Evolutionary conservation across 2,329 filamentous ascomycete species (phyloP).

Genomic region (Bipolaris victoriae): DNA sequence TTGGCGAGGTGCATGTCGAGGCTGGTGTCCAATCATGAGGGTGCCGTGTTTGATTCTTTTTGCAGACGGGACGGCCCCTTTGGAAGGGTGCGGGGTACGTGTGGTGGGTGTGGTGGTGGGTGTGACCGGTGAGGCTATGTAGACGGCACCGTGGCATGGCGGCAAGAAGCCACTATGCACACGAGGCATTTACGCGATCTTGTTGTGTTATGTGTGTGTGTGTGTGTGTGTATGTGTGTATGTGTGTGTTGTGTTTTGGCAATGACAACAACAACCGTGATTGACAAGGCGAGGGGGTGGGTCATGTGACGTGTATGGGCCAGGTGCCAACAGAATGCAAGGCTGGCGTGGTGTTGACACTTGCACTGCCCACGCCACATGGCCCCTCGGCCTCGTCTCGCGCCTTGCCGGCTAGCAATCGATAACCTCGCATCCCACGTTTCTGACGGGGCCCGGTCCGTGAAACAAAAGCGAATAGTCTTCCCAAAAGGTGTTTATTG

Average conservation of each 20-base stretch:
- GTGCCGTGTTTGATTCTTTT: constrained; percentile 6
- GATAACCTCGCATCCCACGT: constrained; percentile 25
- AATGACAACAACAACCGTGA: constrained; percentile 17
- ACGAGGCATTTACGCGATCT: constrained; percentile 41
- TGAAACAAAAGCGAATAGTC: constrained; percentile 29
- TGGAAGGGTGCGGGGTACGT: constrained; percentile 8
- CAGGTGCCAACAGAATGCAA: not conserved
- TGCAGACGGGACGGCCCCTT: not conserved
- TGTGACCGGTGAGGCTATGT: constrained; percentile 14
- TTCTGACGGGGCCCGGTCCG: constrained; percentile 18
- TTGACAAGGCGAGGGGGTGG: not conserved
- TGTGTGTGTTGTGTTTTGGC: constrained; percentile 21
- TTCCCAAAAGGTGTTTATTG: constrained; percentile 26
- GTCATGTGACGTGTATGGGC: not conserved
- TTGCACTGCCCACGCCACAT: constrained; percentile 18
- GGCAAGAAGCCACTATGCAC: constrained; percentile 30
- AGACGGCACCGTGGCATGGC: not conserved
- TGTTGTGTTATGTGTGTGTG: constrained; percentile 5
- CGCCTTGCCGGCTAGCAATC: constrained; percentile 28
- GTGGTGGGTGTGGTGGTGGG: not conserved
- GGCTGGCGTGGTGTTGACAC: constrained; percentile 29
- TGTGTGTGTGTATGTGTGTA: no score
- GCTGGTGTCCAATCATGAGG: constrained; percentile 24
- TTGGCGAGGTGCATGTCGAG: not conserved
- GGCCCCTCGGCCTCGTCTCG: constrained; percentile 9